phyloP scores from a whole-genome alignment of 2,329 filamentous ascomycete species.

The Alternaria infectoria region DNA sequence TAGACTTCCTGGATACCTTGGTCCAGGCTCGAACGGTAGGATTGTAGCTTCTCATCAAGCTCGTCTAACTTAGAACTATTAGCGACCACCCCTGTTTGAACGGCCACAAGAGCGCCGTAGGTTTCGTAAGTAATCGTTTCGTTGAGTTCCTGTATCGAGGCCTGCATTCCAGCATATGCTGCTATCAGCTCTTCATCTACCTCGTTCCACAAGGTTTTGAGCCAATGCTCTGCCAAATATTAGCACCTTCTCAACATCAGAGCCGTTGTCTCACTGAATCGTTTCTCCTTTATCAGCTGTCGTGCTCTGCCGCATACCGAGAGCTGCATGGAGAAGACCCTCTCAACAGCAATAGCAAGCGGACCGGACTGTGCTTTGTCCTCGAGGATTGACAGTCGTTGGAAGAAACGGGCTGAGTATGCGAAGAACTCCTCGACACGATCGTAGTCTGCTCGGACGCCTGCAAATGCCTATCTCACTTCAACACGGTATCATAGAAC shows the following conservation, averaged over 20 bases:
- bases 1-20: neutral
- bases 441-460: conserved; percentile 49
- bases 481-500: neutral
- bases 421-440: conserved; percentile 50
- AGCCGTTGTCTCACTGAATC: neutral
- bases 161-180: conserved; percentile 19
- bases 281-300: neutral
- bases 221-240: neutral
- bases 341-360: neutral
- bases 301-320: neutral
- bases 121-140: neutral
- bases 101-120: neutral
- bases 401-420: conserved; percentile 48
- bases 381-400: conserved; percentile 45
- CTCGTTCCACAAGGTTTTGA: conserved; percentile 20
- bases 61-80: neutral
- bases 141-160: conserved; percentile 15
- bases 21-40: neutral
- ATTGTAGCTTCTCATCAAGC: neutral
- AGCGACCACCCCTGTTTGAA: neutral
- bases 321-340: neutral
- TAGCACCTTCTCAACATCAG: neutral
- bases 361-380: conserved; percentile 22
- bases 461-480: conserved; percentile 33
- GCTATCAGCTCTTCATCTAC: conserved; percentile 15